phyloP scores from a whole-genome alignment of 2,329 filamentous ascomycete species.

The Colletotrichum orchidophilum region DNA sequence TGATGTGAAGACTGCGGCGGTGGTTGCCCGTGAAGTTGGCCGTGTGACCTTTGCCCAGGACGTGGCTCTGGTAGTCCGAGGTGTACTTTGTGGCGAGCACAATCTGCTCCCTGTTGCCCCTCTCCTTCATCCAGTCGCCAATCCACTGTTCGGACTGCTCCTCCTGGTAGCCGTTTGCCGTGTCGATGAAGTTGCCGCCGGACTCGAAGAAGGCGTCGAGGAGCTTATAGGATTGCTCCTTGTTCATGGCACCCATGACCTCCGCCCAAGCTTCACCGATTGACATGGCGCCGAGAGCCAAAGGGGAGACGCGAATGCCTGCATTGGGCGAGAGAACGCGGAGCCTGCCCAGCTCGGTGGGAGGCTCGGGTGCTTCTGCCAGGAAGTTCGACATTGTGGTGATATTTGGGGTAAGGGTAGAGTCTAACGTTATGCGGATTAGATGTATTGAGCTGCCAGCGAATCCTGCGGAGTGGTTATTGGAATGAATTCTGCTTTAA shows the following conservation, averaged over 20 bases:
- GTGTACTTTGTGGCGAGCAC: conserved; percentile 68
- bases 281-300: conserved; percentile 64
- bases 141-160: conserved; percentile 67
- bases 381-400: conserved; percentile 24
- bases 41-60: conserved; percentile 47
- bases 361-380: conserved; percentile 44
- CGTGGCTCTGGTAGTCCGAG: conserved; percentile 52
- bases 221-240: conserved; percentile 63
- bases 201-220: conserved; percentile 66
- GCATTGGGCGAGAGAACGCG: conserved; percentile 61
- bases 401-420: not conserved
- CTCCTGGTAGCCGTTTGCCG: conserved; percentile 65
- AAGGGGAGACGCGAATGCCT: conserved; percentile 60
- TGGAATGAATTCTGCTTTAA: not conserved
- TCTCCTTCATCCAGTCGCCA: conserved; percentile 64
- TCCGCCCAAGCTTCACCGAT: conserved; percentile 56
- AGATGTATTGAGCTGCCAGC: not conserved
- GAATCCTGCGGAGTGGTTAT: not conserved
- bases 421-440: not conserved
- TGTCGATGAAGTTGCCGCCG: conserved; percentile 77
- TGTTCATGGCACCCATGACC: conserved; percentile 62
- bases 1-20: conserved; percentile 50
- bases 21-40: conserved; percentile 56
- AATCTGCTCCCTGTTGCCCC: conserved; percentile 60
- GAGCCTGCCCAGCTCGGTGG: conserved; percentile 61